A percentile compares a stretch with the other conserved stretches of the same genome.
Conservation (phyloP, 768 basidiomycete species). For the Rhodotorula toruloides region DNA sequence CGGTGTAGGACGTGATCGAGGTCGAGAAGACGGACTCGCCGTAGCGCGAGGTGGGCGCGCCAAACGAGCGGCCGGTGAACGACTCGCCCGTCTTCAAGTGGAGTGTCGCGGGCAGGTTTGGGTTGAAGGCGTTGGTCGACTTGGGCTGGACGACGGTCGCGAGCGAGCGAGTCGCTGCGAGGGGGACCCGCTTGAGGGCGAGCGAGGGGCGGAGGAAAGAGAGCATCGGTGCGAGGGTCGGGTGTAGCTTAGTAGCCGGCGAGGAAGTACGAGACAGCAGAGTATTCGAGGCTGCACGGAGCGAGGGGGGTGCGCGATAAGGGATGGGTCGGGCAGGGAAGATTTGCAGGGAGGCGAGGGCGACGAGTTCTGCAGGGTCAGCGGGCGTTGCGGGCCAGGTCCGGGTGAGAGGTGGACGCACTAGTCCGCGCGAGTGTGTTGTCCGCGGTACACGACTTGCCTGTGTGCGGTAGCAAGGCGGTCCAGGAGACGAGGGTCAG, state of each 20-base stretch:
- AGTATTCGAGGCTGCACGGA: slow-evolving; percentile 29
- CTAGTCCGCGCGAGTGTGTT: slow-evolving; percentile 28
- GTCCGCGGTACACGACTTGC: slow-evolving; percentile 2
- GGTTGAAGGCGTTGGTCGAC: slow-evolving; percentile 34
- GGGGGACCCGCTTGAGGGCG: slow-evolving; percentile 9
- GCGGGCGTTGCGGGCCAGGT: neutral
- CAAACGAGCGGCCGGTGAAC: slow-evolving; percentile 83
- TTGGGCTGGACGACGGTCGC: slow-evolving; percentile 29
- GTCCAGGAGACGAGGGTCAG: neutral
- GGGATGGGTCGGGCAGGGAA: neutral
- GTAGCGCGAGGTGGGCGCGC: slow-evolving; percentile 75
- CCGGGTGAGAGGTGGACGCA: neutral
- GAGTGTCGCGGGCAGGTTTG: slow-evolving; percentile 65
- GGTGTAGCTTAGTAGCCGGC: slow-evolving; percentile 14
- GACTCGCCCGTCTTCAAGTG: slow-evolving; percentile 93
- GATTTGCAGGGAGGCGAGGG: no score
- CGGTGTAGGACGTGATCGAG: slow-evolving; percentile 97
- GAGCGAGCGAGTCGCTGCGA: slow-evolving; percentile 25
- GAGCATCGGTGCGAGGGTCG: slow-evolving; percentile 11
- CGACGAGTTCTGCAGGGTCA: no score
- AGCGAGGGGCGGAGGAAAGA: slow-evolving; percentile 25
- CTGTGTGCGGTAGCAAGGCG: neutral
- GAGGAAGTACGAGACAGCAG: slow-evolving; percentile 25
- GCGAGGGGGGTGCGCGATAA: slow-evolving; percentile 6
- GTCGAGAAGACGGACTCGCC: slow-evolving; percentile 99